phyloP scores from a whole-genome alignment of 352 stramenopile species.

The Phytophthora melonis region DNA sequence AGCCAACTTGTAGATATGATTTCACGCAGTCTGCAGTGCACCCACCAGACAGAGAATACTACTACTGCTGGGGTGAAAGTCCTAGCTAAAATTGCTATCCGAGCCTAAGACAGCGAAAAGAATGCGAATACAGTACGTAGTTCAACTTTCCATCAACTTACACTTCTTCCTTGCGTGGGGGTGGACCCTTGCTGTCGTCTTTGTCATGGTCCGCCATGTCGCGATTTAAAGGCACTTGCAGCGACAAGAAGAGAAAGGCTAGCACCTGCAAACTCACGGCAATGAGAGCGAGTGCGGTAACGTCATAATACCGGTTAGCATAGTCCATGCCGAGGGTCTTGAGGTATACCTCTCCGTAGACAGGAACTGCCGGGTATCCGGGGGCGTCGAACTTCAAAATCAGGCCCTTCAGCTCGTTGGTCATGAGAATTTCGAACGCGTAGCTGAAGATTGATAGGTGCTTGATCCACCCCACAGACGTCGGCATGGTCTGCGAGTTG shows the following conservation, averaged over 20 bases:
- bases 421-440: conserved; percentile 85
- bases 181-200: background rate
- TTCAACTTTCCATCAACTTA: background rate
- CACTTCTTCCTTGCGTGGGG: background rate
- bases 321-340: conserved; percentile 83
- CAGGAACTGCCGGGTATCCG: conserved; percentile 67
- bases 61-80: no score
- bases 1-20: no score
- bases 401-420: conserved; percentile 76
- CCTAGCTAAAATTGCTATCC: no score
- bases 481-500: conserved; percentile 76
- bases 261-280: conserved; percentile 53
- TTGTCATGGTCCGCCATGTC: conserved; percentile 30
- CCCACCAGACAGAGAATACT: no score
- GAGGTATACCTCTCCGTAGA: conserved; percentile 81
- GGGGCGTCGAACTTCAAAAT: conserved; percentile 75
- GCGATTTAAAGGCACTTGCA: conserved; percentile 63
- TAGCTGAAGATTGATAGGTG: conserved; percentile 85
- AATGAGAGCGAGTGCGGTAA: conserved; percentile 57
- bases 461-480: conserved; percentile 65
- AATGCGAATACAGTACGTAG: no score
- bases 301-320: conserved; percentile 67
- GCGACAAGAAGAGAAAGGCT: conserved; percentile 64
- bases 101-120: no score
- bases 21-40: no score